Percentiles rank a stretch among this genome's conserved stretches.
phyloP scores from a whole-genome alignment of 495 filamentous ascomycete genomes.

The Lophiotrema nucula region DNA sequence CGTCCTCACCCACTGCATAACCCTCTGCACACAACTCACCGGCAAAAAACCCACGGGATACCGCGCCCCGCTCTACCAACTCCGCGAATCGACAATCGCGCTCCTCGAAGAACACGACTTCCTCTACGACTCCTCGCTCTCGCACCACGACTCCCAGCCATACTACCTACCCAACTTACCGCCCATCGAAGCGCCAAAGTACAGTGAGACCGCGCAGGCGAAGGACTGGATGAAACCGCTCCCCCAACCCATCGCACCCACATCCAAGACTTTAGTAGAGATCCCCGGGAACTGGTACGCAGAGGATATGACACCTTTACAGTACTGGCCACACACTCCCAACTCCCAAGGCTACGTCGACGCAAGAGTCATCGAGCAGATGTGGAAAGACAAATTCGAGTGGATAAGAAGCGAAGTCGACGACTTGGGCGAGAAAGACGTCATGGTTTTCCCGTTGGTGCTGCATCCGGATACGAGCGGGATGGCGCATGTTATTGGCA shows the following conservation, averaged over 20 bases:
- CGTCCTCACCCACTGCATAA: constrained; percentile 54
- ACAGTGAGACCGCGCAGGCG: constrained; percentile 47
- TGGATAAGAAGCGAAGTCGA: constrained; percentile 36
- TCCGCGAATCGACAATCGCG: constrained; percentile 54
- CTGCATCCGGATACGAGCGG: constrained; percentile 62
- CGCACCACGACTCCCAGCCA: constrained; percentile 54
- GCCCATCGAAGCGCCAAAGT: constrained; percentile 52
- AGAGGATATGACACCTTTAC: constrained; percentile 59
- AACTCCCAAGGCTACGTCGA: constrained; percentile 58
- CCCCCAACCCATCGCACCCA: constrained; percentile 34
- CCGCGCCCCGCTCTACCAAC: constrained; percentile 59
- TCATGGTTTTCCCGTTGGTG: constrained; percentile 50
- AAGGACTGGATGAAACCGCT: constrained; percentile 58
- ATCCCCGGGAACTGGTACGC: constrained; percentile 58
- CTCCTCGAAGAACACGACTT: constrained; percentile 57
- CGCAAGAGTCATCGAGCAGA: constrained; percentile 51
- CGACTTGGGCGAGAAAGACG: constrained; percentile 34
- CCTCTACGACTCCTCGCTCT: constrained; percentile 56
- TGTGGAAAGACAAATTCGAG: constrained; percentile 56
- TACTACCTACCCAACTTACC: constrained; percentile 53
- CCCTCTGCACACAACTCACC: constrained; percentile 49
- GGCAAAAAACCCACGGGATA: constrained; percentile 57
- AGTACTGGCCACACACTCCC: constrained; percentile 50
- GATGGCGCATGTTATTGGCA: constrained; percentile 61
- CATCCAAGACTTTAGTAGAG: constrained; percentile 47